Evolutionary conservation across 2,329 filamentous ascomycete species (phyloP), one percentile per base, ranked within the genome.

Genomic region (Trichoderma gracile): DNA sequence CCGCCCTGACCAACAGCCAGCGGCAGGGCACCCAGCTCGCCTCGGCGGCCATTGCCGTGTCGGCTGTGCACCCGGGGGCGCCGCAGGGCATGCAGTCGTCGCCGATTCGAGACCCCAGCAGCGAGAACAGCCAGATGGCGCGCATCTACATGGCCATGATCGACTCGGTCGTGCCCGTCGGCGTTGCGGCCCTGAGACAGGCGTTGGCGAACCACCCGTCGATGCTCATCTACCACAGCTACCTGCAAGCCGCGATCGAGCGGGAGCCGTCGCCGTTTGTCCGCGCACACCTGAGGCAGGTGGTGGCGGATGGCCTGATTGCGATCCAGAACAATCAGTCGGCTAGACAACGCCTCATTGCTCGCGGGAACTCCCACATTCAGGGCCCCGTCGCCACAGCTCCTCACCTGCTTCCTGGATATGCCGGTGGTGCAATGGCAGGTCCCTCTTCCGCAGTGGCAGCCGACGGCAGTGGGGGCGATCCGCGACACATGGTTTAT

Each of bases 201-300:
- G 78, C 79, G 1, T 71, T 87, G 30, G 67, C 73, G 0, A 78
- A 73, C 3, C 81, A 84, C 65, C 84, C 83, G 0, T 77, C 77
- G 3, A 79, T 85, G 67, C 74, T 86, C 5, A 74, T 75, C 5
- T 81, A 80, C 67, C 79, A 82, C 57, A 74, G 71, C 6, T 79
- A 83, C 54, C 76, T 87, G 6, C 81, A 84, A 67, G 71, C 77
- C 0, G 78, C 78, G 5, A 86, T 87, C 45, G 81, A 84, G 65
- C 77, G 80, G 2, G 80, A 86, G 61, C 72, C 78, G 0, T 84
- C 81, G 50, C 78, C 82, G 0, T 76, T 81, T 38, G 69, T 78
- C 15, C 78, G 83, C 42, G 77, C 79, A 3, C 81, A 84, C 64
- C 75, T 86, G 10, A 78, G 84, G 47, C 78, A 82, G 63, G 78